phyloP scores from a whole-genome alignment of 495 filamentous ascomycete species.

The Haplographium delicatum region DNA sequence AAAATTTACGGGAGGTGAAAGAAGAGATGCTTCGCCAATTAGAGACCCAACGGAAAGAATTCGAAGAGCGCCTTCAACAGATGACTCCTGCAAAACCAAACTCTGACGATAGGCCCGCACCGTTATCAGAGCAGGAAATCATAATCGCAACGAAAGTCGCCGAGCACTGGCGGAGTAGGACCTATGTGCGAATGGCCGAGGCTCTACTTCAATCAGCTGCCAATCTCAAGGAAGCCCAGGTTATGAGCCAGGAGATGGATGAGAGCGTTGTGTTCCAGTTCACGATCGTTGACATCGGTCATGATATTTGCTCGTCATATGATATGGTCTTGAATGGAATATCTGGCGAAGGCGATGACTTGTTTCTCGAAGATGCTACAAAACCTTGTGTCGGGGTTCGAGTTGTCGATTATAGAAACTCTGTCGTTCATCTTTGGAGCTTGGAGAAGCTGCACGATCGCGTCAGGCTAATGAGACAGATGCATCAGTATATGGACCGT shows the following conservation, averaged over 20 bases:
- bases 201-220: conserved; percentile 81
- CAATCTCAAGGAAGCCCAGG: conserved; percentile 87
- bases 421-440: conserved; percentile 90
- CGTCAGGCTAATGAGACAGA: conserved; percentile 86
- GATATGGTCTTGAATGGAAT: conserved; percentile 93
- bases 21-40: conserved; percentile 82
- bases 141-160: conserved; percentile 59
- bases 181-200: conserved; percentile 94
- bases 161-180: conserved; percentile 74
- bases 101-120: conserved; percentile 42
- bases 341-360: conserved; percentile 78
- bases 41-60: conserved; percentile 67
- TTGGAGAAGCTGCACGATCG: conserved; percentile 85
- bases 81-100: conserved; percentile 48
- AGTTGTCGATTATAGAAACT: conserved; percentile 85
- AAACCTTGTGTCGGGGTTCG: conserved; percentile 91
- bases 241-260: conserved; percentile 96
- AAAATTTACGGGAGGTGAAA: conserved; percentile 69
- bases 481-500: conserved; percentile 92
- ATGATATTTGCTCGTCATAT: conserved; percentile 86
- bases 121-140: conserved; percentile 63
- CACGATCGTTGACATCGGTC: conserved; percentile 81
- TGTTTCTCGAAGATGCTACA: conserved; percentile 69
- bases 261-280: conserved; percentile 95
- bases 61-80: conserved; percentile 63